These are phyloP conservation scores for Aspergillus coremiiformis DNA, from an alignment of 495 filamentous ascomycete species.

Conservation along the genomic window DNA sequence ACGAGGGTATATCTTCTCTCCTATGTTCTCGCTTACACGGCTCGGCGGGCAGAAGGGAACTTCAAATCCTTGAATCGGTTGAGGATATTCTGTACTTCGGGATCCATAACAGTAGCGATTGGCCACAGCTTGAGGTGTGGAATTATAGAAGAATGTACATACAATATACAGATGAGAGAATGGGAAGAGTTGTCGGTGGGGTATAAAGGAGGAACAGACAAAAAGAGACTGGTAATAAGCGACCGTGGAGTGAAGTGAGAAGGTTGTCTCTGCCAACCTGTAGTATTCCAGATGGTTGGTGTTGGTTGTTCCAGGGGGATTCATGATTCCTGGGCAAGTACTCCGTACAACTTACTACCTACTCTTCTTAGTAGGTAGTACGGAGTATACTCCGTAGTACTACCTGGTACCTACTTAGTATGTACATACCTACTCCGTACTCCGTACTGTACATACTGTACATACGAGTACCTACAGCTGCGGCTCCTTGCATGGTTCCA, in stretches of 20 bases:
- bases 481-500: constrained; percentile 1
- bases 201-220: background rate
- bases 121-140: background rate
- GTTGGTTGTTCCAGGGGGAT: background rate
- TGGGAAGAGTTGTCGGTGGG: background rate
- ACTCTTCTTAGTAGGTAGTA: too few relatives aligned
- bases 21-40: constrained; percentile 1
- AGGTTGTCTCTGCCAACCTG: background rate
- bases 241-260: background rate
- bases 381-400: too few relatives aligned
- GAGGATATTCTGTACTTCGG: constrained; percentile 9
- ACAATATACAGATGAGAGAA: background rate
- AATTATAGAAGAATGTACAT: background rate
- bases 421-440: too few relatives aligned
- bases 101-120: constrained; percentile 3
- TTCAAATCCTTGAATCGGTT: constrained; percentile 6
- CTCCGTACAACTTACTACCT: too few relatives aligned
- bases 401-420: too few relatives aligned
- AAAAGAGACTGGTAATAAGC: background rate
- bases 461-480: too few relatives aligned
- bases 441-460: too few relatives aligned
- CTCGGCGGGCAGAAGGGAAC: constrained; percentile 5
- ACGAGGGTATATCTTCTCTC: background rate
- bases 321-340: too few relatives aligned
- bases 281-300: background rate